phyloP scores from a whole-genome alignment of 306 rosid species.

The Casuarina glauca region DNA sequence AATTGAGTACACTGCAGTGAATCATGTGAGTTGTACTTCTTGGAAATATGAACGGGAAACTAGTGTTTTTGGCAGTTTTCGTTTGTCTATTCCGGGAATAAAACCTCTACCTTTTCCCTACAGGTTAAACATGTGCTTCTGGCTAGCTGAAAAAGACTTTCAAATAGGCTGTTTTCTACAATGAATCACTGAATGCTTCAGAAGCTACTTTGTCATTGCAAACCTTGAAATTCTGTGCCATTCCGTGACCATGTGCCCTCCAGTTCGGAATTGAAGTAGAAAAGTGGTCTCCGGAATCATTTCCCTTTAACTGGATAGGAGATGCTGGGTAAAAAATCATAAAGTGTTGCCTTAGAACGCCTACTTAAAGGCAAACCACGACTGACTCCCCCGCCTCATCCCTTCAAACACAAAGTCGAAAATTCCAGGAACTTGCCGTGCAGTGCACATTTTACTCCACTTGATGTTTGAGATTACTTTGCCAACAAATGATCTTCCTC shows the following conservation, averaged over 20 bases:
- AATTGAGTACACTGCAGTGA: too few relatives aligned
- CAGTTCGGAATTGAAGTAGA: background rate
- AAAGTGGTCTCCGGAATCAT: background rate
- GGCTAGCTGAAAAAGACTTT: background rate
- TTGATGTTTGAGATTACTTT: background rate
- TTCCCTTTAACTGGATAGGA: background rate
- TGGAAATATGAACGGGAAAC: background rate
- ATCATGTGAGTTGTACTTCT: too few relatives aligned
- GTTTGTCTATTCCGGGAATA: background rate
- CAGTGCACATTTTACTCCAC: background rate
- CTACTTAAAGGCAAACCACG: background rate
- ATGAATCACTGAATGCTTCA: background rate
- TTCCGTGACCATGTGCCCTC: background rate
- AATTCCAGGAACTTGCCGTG: background rate
- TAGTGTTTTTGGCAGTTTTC: background rate
- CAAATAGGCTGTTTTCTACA: background rate
- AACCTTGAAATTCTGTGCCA: conserved; percentile 15
- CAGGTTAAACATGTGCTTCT: background rate
- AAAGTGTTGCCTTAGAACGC: too few relatives aligned
- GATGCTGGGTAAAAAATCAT: background rate
- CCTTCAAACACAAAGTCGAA: background rate
- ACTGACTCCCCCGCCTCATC: background rate
- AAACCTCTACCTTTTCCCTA: background rate
- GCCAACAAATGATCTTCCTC: background rate
- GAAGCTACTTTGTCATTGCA: background rate